Percentiles rank a stretch among this genome's conserved stretches.
Conservation (phyloP, 768 basidiomycete genomes). For the Lepiota brunneoincarnata region DNA sequence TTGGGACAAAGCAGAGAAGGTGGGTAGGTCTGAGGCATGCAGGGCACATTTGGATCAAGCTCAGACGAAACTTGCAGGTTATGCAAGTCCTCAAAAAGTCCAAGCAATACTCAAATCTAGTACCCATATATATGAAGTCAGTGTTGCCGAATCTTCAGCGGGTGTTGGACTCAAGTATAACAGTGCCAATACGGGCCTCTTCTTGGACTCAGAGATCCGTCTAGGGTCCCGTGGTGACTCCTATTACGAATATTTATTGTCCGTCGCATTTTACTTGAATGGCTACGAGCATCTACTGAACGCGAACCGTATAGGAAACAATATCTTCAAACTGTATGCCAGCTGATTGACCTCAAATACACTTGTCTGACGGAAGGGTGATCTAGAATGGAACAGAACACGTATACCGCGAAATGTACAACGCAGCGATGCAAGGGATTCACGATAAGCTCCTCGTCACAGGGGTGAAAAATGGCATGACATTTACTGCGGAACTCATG, state of each 20-base stretch:
- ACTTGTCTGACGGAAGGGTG: background rate
- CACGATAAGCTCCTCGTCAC: slow-evolving; percentile 68
- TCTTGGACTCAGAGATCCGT: slow-evolving; percentile 70
- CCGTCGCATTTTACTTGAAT: slow-evolving; percentile 18
- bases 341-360: background rate
- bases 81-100: slow-evolving; percentile 70
- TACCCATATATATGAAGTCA: slow-evolving; percentile 83
- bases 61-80: slow-evolving; percentile 26
- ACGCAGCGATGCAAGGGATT: slow-evolving; percentile 78
- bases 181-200: slow-evolving; percentile 35
- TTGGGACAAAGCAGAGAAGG: slow-evolving; percentile 82
- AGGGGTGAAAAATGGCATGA: slow-evolving; percentile 53
- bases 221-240: slow-evolving; percentile 94
- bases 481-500: slow-evolving; percentile 80
- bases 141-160: background rate
- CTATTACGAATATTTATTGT: slow-evolving; percentile 91
- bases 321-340: slow-evolving; percentile 74
- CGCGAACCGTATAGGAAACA: slow-evolving; percentile 51
- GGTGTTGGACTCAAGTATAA: background rate
- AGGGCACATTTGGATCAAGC: background rate
- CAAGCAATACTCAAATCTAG: slow-evolving; percentile 64
- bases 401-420: slow-evolving; percentile 88
- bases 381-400: slow-evolving; percentile 68
- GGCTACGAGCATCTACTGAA: background rate
- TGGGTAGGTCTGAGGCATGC: slow-evolving; percentile 21